Percentiles rank a stretch among this genome's conserved stretches.
Evolutionary conservation across 345 rosid genomes (phyloP).

Genomic region (Cochlearia excelsa): DNA sequence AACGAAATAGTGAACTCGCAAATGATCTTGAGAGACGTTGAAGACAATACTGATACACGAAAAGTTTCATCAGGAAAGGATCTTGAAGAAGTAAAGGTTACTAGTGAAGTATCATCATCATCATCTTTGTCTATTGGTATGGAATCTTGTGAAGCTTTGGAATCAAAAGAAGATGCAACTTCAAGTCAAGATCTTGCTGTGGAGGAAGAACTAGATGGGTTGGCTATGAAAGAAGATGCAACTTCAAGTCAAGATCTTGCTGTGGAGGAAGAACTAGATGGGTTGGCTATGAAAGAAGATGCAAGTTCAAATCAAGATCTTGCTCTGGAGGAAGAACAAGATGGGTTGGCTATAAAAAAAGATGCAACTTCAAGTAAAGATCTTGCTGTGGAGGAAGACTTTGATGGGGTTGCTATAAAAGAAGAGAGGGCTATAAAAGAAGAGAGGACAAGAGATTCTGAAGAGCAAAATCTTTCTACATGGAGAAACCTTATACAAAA

Average conservation of each 20-base stretch:
- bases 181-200: conserved; percentile 13
- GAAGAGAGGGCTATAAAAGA: conserved; percentile 27
- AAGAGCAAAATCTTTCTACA: conserved; percentile 46
- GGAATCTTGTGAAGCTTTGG: conserved; percentile 31
- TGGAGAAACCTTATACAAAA: conserved; percentile 71
- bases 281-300: conserved; percentile 7
- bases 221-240: conserved; percentile 9
- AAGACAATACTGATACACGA: conserved; percentile 7
- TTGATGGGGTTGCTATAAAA: conserved; percentile 2
- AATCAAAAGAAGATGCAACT: conserved; percentile 14
- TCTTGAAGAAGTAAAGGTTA: conserved; percentile 25
- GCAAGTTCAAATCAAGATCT: conserved; percentile 16
- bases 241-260: conserved; percentile 18
- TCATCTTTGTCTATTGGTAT: conserved; percentile 15
- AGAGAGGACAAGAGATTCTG: conserved; percentile 28
- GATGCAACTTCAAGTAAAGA: conserved; percentile 18
- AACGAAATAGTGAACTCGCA: not conserved
- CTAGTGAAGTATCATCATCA: conserved; percentile 23
- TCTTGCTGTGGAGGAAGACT: not conserved
- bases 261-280: conserved; percentile 16
- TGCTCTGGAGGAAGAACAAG: conserved; percentile 14
- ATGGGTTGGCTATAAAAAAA: conserved; percentile 3
- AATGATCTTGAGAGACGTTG: not conserved
- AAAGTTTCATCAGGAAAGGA: conserved; percentile 28
- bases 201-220: conserved; percentile 16